Percentiles rank a stretch among this genome's conserved stretches.
phyloP scores from a whole-genome alignment of 805 yeast species.

The Candida sithepensis region DNA sequence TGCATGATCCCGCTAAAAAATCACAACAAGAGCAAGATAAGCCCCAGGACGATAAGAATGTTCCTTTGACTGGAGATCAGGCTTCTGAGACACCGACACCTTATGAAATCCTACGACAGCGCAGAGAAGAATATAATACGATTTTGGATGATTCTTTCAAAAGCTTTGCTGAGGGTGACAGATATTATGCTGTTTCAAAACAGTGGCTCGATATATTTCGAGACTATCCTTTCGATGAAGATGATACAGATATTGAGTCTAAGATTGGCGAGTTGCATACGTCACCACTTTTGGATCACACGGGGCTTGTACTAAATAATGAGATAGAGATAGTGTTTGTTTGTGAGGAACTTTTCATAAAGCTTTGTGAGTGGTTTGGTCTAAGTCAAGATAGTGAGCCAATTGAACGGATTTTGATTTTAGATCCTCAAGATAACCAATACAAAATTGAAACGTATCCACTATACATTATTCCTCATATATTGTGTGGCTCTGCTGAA shows the following conservation, averaged over 20 bases:
- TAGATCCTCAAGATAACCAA: conserved; percentile 16
- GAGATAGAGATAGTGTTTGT: conserved; percentile 32
- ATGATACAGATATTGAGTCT: conserved; percentile 25
- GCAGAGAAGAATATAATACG: conserved; percentile 16
- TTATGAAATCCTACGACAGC: conserved; percentile 10
- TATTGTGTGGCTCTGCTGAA: conserved; percentile 22
- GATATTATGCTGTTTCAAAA: conserved; percentile 45
- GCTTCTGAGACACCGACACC: conserved; percentile 2
- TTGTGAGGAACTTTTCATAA: conserved; percentile 41
- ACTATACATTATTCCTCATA: conserved; percentile 25
- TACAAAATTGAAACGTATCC: conserved; percentile 24
- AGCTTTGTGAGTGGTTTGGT: conserved; percentile 54
- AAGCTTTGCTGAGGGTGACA: conserved; percentile 41
- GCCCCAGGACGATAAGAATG: conserved; percentile 1
- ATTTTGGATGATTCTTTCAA: conserved; percentile 11
- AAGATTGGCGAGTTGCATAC: conserved; percentile 48
- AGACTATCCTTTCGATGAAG: conserved; percentile 27
- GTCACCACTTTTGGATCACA: conserved; percentile 38
- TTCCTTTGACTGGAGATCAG: neutral
- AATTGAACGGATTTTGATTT: conserved; percentile 34
- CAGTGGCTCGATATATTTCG: conserved; percentile 42
- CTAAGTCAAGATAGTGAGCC: conserved; percentile 35
- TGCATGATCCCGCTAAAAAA: neutral
- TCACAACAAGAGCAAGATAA: neutral
- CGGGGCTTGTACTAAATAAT: conserved; percentile 36